Evolutionary conservation across 1,139 yeast genomes (phyloP), one percentile per base, ranked within the genome.

Genomic region (Debaryomyces singareniensis): DNA sequence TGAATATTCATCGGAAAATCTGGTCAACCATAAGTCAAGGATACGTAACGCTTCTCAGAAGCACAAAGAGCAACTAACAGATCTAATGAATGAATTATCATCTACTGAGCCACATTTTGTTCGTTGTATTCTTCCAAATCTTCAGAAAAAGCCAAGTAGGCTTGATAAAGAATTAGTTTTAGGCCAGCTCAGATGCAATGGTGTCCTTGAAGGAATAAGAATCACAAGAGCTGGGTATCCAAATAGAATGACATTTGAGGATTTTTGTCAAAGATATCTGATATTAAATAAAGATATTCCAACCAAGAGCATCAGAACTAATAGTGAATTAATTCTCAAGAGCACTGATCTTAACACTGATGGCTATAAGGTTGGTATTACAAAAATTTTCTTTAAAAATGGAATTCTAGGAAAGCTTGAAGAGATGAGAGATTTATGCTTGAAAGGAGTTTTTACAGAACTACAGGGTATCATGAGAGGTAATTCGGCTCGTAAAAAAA

Each of bases 201-300:
- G 99, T 70, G 99, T 93, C 10, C 61, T 93, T 29, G 99, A 93
- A 63, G 99, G 99, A 39, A 93, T 93, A 26, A 71, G 98, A 55
- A 91, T 93, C 39, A 95, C 97, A 0, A 71, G 99, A 41, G 89
- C 96, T 11, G 99, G 99, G 3, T 93, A 83, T 51, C 98, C 99
- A 2, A 93, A 93, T 55, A 73, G 96, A 42, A 74, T 91, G 51
- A 74, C 80, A 28, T 91, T 89, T 53, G 73, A 78, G 27, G 94
- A 86, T 33, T 91, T 93, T 55, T 75, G 73, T 35, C 70, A 63
- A 31, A 68, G 95, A 33, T 93, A 93, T 50, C 73, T 75, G 20
- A 73, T 89, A 15, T 61, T 93, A 24, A 71, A 70, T 32, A 55
- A 60, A 3, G 70, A 59, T 28, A 57, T 60, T 1, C 59, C 75